Evolutionary conservation across 2,329 filamentous ascomycete species (phyloP), one percentile per base, ranked within the genome.

Genomic region (Seiridium unicorne): DNA sequence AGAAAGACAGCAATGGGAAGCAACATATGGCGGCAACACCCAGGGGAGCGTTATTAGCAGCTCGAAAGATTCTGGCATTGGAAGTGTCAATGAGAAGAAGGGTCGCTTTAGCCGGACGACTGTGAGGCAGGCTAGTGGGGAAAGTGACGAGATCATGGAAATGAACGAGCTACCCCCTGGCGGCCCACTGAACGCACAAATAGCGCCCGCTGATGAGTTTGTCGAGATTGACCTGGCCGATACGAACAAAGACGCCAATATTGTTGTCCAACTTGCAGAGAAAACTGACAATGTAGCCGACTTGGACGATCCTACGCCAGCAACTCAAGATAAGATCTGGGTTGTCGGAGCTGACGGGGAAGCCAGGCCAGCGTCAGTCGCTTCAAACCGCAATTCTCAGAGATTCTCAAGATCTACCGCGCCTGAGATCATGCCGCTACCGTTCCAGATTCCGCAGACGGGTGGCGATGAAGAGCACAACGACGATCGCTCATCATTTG

Each of bases 1-100:
- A 5, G 89, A 92, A 62, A 81, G 85, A 49, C 77, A 77, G 5
- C 78, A 87, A 62, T 97, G 93, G 93, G 93, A 97, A 71, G 84
- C 84, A 5, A 79, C 84, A 2, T 95, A 96, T 65, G 91, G 90
- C 0, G 81, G 89, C 63, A 66, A 72, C 48, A 70, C 74, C 69
- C 65, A 65, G 44, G 65, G 60, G 32, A 77, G 72, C 57, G 64
- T 70, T 6, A 35, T 35, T 32, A 69, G 71, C 13, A 69, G 64
- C 3, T 79, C 79, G 1, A 75, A 74, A 31, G 81, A 83, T 38
- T 89, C 83, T 0, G 84, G 81, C 9, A 73, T 82, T 36, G 82
- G 77, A 31, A 80, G 81, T 47, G 72, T 77, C 60, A 82, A 75
- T 64, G 81, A 84, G 53, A 73, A 73, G 61, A 68, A 67, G 54